Evolutionary conservation across 2,329 filamentous ascomycete species (phyloP).

Genomic region (Botryosphaeria agaves): DNA sequence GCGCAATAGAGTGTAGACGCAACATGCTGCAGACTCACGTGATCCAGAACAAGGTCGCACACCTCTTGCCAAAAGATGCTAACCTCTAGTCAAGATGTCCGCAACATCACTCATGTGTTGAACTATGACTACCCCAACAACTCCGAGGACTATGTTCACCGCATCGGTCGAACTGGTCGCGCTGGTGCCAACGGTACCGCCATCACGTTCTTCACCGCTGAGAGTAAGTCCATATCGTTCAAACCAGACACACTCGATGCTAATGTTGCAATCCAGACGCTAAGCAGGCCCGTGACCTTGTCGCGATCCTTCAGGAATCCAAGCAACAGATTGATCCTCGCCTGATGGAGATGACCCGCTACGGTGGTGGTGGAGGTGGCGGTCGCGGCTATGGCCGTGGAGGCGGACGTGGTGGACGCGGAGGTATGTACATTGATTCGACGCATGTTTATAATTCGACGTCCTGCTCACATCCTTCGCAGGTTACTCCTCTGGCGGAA

Average conservation of each 20-base stretch:
- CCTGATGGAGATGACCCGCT: slow-evolving; percentile 89
- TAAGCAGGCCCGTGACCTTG: slow-evolving; percentile 76
- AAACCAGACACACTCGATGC: slow-evolving; percentile 7
- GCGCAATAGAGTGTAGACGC: no score
- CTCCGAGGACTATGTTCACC: slow-evolving; percentile 53
- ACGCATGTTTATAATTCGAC: no score
- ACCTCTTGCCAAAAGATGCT: slow-evolving; percentile 40
- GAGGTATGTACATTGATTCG: no score
- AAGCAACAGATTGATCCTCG: slow-evolving; percentile 97
- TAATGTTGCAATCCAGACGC: slow-evolving; percentile 24
- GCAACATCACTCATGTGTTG: slow-evolving; percentile 99
- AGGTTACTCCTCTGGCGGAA: slow-evolving; percentile 39
- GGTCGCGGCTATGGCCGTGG: slow-evolving; percentile 51
- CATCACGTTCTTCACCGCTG: slow-evolving; percentile 97
- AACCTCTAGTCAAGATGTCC: slow-evolving; percentile 89
- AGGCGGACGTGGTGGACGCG: slow-evolving; percentile 39
- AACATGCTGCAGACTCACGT: slow-evolving; percentile 41
- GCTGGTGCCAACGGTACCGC: slow-evolving; percentile 83
- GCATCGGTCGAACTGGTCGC: slow-evolving; percentile 51
- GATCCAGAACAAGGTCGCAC: slow-evolving; percentile 31
- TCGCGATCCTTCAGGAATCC: slow-evolving; percentile 81
- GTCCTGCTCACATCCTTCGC: slow-evolving; percentile 7
- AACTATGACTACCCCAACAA: slow-evolving; percentile 99
- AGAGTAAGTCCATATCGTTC: slow-evolving; percentile 53
- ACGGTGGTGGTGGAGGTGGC: slow-evolving; percentile 66